Percentiles rank a stretch among this genome's conserved stretches.
phyloP scores from a whole-genome alignment of 164 flowering plant genomes.

The Liriodendron chinense region DNA sequence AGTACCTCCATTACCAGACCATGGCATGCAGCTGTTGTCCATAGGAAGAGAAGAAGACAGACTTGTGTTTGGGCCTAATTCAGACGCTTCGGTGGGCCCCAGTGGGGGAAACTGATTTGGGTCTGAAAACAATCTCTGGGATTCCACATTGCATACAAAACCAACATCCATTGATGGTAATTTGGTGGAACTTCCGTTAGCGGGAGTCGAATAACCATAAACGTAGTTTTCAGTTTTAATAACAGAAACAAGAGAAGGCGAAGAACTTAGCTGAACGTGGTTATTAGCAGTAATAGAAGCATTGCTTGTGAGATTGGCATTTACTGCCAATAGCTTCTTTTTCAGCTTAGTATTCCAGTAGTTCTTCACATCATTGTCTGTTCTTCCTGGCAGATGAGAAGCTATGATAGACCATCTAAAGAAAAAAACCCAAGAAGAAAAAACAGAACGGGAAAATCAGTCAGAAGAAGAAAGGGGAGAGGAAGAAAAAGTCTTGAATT shows the following conservation, averaged over 20 bases:
- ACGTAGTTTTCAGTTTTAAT: neutral
- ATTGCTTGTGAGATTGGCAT: neutral
- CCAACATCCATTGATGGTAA: constrained; percentile 2
- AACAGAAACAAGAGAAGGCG: neutral
- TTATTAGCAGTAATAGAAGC: neutral
- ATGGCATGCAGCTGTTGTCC: neutral
- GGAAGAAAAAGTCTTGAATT: neutral
- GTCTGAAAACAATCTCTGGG: neutral
- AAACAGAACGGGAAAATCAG: neutral
- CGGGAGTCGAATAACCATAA: neutral
- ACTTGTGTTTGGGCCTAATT: neutral
- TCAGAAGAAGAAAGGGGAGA: neutral
- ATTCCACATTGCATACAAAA: neutral
- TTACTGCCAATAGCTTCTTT: neutral
- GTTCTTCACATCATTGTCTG: constrained; percentile 8
- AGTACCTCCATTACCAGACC: neutral
- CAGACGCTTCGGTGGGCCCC: neutral
- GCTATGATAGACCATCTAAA: constrained; percentile 7
- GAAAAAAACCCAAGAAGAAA: neutral
- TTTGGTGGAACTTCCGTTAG: neutral
- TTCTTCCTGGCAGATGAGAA: constrained; percentile 4
- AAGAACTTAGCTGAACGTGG: neutral
- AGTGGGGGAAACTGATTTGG: neutral
- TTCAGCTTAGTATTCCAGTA: constrained; percentile 9
- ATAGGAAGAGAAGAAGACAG: neutral